Percentiles rank a stretch among this genome's conserved stretches.
phyloP scores from a whole-genome alignment of 192 early-diverging fungal species.

The Phycomyces nitens region DNA sequence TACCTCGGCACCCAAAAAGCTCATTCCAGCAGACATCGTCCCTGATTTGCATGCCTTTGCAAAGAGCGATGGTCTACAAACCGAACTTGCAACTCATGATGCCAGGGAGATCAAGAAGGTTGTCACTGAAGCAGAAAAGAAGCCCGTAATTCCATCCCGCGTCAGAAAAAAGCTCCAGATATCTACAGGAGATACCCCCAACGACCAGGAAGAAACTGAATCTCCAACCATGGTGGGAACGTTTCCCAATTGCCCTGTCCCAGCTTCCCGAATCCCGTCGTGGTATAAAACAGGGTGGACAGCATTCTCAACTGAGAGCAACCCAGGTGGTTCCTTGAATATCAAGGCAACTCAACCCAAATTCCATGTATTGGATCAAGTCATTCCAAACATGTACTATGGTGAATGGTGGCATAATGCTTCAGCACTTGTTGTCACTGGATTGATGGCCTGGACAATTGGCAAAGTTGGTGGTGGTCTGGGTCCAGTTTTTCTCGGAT shows the following conservation, averaged over 20 bases:
- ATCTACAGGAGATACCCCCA: neutral
- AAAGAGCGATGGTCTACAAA: slow-evolving; percentile 11
- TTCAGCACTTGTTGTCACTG: slow-evolving; percentile 22
- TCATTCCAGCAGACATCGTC: slow-evolving; percentile 25
- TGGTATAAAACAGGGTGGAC: slow-evolving; percentile 31
- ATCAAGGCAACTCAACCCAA: slow-evolving; percentile 11
- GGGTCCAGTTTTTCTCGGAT: slow-evolving; percentile 14
- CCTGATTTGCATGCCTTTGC: slow-evolving; percentile 15
- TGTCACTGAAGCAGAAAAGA: slow-evolving; percentile 17
- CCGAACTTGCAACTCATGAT: slow-evolving; percentile 27
- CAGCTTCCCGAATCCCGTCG: slow-evolving; percentile 8
- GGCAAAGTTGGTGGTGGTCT: slow-evolving; percentile 23
- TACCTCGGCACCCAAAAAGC: slow-evolving; percentile 9
- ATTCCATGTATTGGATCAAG: slow-evolving; percentile 12
- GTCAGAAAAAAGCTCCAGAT: neutral
- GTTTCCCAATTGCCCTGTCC: neutral
- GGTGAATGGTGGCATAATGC: slow-evolving; percentile 37
- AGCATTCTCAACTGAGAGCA: slow-evolving; percentile 5
- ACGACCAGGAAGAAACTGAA: neutral
- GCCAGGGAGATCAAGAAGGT: slow-evolving; percentile 9
- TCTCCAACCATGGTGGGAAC: slow-evolving; percentile 1
- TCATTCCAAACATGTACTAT: slow-evolving; percentile 22
- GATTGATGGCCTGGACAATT: slow-evolving; percentile 14
- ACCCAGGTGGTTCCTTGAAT: slow-evolving; percentile 14
- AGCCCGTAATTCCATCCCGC: slow-evolving; percentile 5